These are phyloP conservation scores for Talaromyces sp. DNA, from an alignment of 2,329 filamentous ascomycete genomes.

Conservation along the genomic window DNA sequence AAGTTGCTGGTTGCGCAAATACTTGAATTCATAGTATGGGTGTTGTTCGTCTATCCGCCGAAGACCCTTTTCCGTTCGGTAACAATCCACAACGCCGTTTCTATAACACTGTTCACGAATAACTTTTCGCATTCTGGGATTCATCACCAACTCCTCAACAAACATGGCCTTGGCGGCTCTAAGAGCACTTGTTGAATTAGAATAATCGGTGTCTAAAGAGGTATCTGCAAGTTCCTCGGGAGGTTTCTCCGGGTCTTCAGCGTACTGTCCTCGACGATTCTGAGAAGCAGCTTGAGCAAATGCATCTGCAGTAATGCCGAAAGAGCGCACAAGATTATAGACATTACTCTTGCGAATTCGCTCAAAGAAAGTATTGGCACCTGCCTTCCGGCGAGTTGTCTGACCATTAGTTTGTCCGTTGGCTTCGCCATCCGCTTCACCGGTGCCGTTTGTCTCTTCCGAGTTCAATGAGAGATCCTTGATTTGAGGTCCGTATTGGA, in stretches of 20 bases:
- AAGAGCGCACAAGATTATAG: conserved; percentile 77
- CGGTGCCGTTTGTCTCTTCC: conserved; percentile 11
- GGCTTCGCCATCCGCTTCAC: conserved; percentile 12
- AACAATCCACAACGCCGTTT: conserved; percentile 77
- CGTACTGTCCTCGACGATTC: conserved; percentile 70
- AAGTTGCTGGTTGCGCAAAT: conserved; percentile 83
- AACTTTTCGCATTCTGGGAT: conserved; percentile 81
- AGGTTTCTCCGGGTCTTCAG: conserved; percentile 74
- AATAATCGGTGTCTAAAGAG: conserved; percentile 66
- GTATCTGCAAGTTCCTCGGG: conserved; percentile 85
- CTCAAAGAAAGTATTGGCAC: conserved; percentile 74
- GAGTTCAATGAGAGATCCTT: conserved; percentile 66
- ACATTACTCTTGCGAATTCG: conserved; percentile 74
- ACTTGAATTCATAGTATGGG: conserved; percentile 97
- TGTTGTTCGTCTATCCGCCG: conserved; percentile 92
- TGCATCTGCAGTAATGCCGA: conserved; percentile 83
- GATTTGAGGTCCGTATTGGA: conserved; percentile 79
- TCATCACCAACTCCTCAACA: conserved; percentile 81
- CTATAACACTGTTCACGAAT: conserved; percentile 79
- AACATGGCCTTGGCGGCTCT: conserved; percentile 80
- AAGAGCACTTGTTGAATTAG: conserved; percentile 69
- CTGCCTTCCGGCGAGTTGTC: conserved; percentile 75
- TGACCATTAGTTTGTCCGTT: conserved; percentile 50
- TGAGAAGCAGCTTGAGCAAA: conserved; percentile 81
- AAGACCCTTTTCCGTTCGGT: conserved; percentile 87